A percentile compares a stretch with the other conserved stretches of the same genome.
phyloP scores from a whole-genome alignment of 1,284 basidiomycete species.

The Sutorius eximius region DNA sequence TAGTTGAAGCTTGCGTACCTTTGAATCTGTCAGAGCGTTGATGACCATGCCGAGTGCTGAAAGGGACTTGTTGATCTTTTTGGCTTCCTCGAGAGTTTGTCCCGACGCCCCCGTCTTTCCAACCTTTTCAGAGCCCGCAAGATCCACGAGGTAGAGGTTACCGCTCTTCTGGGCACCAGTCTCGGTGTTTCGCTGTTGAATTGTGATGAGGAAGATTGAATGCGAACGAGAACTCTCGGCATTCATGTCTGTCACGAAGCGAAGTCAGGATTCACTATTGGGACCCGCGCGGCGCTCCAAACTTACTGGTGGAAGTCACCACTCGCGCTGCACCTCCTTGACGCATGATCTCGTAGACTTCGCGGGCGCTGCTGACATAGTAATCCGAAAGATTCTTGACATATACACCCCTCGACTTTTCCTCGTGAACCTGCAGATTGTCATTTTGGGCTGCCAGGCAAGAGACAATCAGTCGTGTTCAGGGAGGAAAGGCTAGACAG shows the following conservation, averaged over 20 bases:
- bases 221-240: constrained; percentile 99
- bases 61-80: constrained; percentile 99
- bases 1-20: constrained; percentile 52
- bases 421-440: constrained; percentile 98
- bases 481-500: constrained; percentile 21
- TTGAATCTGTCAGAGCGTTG: constrained; percentile 95
- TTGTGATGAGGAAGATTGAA: constrained; percentile 98
- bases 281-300: not conserved
- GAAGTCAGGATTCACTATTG: constrained; percentile 7
- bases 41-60: constrained; percentile 99
- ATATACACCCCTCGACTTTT: constrained; percentile 97
- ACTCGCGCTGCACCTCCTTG: constrained; percentile 91
- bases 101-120: constrained; percentile 99
- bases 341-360: constrained; percentile 99
- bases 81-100: constrained; percentile 98
- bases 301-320: constrained; percentile 92
- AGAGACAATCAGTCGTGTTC: not conserved
- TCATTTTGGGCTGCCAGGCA: constrained; percentile 85
- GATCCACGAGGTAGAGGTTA: constrained; percentile 96
- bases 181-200: constrained; percentile 96
- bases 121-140: constrained; percentile 99
- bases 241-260: constrained; percentile 88
- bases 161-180: constrained; percentile 95
- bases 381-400: constrained; percentile 98
- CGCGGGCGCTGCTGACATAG: constrained; percentile 94